Base-by-base conservation (phyloP, 495 filamentous ascomycete species). In the Hypoxylon crocopeplum region DNA sequence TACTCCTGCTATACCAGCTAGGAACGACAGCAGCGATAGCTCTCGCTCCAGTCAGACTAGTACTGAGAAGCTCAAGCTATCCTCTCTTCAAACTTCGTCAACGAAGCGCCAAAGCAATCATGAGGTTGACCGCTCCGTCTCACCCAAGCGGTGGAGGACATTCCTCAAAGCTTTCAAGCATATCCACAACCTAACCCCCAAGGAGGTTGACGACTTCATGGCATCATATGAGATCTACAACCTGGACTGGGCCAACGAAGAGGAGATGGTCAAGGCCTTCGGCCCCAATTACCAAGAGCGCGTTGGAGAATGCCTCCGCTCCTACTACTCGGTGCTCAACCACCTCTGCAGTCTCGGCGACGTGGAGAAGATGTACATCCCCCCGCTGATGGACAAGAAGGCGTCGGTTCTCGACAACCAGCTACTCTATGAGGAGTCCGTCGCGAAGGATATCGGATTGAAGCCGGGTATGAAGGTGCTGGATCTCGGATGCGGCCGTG, bases 281-380 rank as follows among this genome's bases (percentile, higher is more conserved):
- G 84, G 84, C 4, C 76, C 79, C 8, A 70, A 82, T 53, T 87
- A 87, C 66, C 83, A 83, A 53, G 66, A 80, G 48, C 79, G 77
- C 33, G 84, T 87, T 12, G 84, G 83, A 54, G 80, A 82, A 44
- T 85, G 83, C 56, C 75, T 87, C 20, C 74, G 79, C 32, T 73
- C 83, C 17, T 87, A 87, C 70, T 87, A 87, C 62, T 79, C 82
- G 34, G 82, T 86, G 25, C 74, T 87, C 24, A 87, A 87, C 63
- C 84, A 87, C 48, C 78, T 87, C 3, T 87, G 84, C 69, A 83
- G 83, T 20, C 75, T 87, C n/a, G 84, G 84, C 19, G 83, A 85
- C 51, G 83, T 87, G 20, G 84, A 87, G 62, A 87, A 87, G 72
- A 87, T 87, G 84, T 87, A 87, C 65, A 85, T 87, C 46, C 84